Evolutionary conservation across 2,329 filamentous ascomycete genomes (phyloP).

Genomic region (Atkinsonella hypoxylon): DNA sequence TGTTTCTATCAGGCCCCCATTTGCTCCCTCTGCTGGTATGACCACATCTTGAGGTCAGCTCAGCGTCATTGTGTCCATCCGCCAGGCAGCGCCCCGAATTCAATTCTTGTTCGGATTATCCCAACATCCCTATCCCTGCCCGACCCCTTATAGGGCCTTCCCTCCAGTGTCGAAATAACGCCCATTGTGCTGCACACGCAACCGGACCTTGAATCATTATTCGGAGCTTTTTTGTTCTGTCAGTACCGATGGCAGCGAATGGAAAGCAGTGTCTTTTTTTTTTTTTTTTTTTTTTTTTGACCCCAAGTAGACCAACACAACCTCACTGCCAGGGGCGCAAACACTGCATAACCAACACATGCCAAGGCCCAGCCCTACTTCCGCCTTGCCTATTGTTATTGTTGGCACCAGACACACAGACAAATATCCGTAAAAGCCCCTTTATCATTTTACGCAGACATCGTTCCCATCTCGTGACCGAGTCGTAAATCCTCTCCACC

Average conservation of each 20-base stretch:
- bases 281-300: too few species aligned
- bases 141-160: neutral
- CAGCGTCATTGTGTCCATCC: neutral
- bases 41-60: neutral
- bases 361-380: neutral
- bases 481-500: constrained; percentile 1
- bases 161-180: neutral
- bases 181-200: too few species aligned
- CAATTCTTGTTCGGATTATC: neutral
- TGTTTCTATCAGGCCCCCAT: neutral
- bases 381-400: neutral
- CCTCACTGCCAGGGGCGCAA: too few species aligned
- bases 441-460: neutral
- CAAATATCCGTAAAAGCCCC: neutral
- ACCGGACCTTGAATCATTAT: too few species aligned
- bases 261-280: too few species aligned
- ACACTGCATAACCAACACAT: neutral
- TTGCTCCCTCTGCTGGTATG: too few species aligned
- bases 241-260: too few species aligned
- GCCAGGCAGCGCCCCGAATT: neutral
- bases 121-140: neutral
- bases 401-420: too few species aligned
- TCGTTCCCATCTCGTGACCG: neutral
- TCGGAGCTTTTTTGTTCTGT: too few species aligned
- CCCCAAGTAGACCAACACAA: too few species aligned